These are phyloP conservation scores for Penicillium sp. DNA, from an alignment of 2,329 filamentous ascomycete species.

Conservation along the genomic window DNA sequence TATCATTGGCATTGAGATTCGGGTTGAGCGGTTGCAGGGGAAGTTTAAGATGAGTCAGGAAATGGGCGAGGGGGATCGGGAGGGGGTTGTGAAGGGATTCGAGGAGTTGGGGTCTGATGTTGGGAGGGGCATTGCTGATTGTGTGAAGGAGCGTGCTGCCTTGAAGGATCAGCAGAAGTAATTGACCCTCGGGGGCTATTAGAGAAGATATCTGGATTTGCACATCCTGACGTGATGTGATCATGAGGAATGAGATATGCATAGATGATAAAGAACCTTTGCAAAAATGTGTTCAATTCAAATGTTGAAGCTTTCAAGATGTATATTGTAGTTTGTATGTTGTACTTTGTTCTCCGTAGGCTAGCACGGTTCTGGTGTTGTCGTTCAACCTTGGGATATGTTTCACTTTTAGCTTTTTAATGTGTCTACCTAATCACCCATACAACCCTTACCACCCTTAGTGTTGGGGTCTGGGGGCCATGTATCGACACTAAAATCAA, in stretches of 20 bases:
- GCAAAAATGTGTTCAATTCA: neutral
- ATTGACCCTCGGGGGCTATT: too few relatives aligned
- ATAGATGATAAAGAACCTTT: neutral
- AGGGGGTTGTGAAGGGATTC: conserved; percentile 37
- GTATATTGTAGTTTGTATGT: too few relatives aligned
- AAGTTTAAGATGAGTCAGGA: conserved; percentile 68
- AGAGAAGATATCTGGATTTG: neutral
- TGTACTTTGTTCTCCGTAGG: neutral
- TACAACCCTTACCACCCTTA: too few relatives aligned
- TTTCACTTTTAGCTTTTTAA: too few relatives aligned
- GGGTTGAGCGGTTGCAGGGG: conserved; percentile 55
- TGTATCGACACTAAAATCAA: neutral
- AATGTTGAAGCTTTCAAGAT: neutral
- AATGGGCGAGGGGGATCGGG: conserved; percentile 48
- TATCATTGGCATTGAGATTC: conserved; percentile 62
- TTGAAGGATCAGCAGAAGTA: neutral
- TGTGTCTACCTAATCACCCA: too few relatives aligned
- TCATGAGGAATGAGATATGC: neutral
- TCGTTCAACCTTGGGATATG: too few relatives aligned
- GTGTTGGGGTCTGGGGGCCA: neutral
- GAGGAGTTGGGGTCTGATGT: conserved; percentile 42
- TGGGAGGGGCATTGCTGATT: conserved; percentile 30
- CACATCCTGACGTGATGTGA: neutral
- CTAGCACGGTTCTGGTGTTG: neutral
- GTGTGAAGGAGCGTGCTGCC: conserved; percentile 12